phyloP scores from a whole-genome alignment of 2,329 filamentous ascomycete genomes.

The Aureobasidium sp. region DNA sequence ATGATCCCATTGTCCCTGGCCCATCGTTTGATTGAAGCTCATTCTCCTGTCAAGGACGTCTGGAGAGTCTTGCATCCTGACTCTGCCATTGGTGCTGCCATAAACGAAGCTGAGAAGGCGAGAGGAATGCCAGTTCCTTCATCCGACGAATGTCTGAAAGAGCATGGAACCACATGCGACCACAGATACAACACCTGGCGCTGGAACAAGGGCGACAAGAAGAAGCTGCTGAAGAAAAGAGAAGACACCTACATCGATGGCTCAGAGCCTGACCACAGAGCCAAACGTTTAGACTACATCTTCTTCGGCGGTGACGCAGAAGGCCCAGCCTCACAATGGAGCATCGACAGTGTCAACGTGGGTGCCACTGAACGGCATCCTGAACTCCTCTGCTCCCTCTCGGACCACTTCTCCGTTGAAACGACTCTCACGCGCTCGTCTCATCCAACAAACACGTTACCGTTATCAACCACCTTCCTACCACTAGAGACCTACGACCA shows the following conservation, averaged over 20 bases:
- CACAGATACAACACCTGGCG: slow-evolving; percentile 86
- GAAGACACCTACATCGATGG: slow-evolving; percentile 56
- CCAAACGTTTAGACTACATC: slow-evolving; percentile 91
- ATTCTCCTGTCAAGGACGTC: slow-evolving; percentile 68
- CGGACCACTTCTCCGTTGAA: slow-evolving; percentile 90
- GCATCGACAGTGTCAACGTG: slow-evolving; percentile 61
- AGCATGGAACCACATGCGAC: slow-evolving; percentile 84
- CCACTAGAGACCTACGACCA: slow-evolving; percentile 48
- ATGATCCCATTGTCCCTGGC: slow-evolving; percentile 83
- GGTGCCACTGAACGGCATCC: slow-evolving; percentile 78
- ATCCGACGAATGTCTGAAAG: slow-evolving; percentile 65
- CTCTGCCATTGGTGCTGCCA: slow-evolving; percentile 67
- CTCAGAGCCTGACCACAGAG: slow-evolving; percentile 58
- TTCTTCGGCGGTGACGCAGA: slow-evolving; percentile 52
- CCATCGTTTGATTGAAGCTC: slow-evolving; percentile 71
- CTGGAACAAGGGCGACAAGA: slow-evolving; percentile 66
- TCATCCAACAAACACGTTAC: not conserved
- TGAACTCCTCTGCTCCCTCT: slow-evolving; percentile 72
- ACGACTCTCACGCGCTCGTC: slow-evolving; percentile 49
- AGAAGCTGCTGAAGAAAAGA: slow-evolving; percentile 52
- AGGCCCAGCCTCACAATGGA: slow-evolving; percentile 47
- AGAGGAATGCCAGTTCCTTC: slow-evolving; percentile 61
- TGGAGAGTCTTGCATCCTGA: slow-evolving; percentile 81
- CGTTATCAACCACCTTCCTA: slow-evolving; percentile 6
- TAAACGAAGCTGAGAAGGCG: slow-evolving; percentile 56